Base-by-base conservation (phyloP, 352 stramenopile genomes). In the Aphanomyces invadans region DNA sequence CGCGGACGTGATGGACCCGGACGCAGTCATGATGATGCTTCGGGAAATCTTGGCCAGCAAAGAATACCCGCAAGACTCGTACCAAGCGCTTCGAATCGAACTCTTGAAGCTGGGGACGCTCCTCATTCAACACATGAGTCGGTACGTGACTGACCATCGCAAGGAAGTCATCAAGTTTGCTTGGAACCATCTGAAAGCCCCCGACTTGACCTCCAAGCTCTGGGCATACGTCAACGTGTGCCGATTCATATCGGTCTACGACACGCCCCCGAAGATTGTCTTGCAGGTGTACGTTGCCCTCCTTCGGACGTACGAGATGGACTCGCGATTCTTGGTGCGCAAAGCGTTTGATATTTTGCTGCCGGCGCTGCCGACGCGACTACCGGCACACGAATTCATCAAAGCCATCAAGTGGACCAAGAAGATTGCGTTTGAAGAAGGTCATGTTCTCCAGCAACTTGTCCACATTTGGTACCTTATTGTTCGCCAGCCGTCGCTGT, bases 111-210 rank as follows among this genome's bases (percentile, higher is more conserved):
- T 99, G 9, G 87, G 90, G 0, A 98, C 92, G 31, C 71, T 99
- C 33, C 83, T 99, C 7, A 97, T 99, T 26, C 91, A 98, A 68
- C 87, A 97, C 63, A 95, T 97, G 77, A 88, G 86, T 70, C 82
- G 96, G 57, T 89, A 97, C 32, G 81, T 99, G 42, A 88, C 84
- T 4, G 84, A 97, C 17, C 85, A 97, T 68, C 78, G 93, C 63
- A 98, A 98, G 62, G 95, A 99, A 73, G 88, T 99, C 49, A 96
- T 99, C 57, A 99, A 99, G 75, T 99, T 98, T 85, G 96, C 96
- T 33, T 99, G 95, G 95, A 95, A 94, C 66, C 83, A 98, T 69
- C 77, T 99, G 21, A 99, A 98, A 75, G 88, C 86, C 0, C 89
- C 97, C 21, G 91, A 98, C 72, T 66, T 94, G 36, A 95, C 81